Evolutionary conservation across 2,329 filamentous ascomycete species (phyloP).

Genomic region (Diaporthe nobilis): DNA sequence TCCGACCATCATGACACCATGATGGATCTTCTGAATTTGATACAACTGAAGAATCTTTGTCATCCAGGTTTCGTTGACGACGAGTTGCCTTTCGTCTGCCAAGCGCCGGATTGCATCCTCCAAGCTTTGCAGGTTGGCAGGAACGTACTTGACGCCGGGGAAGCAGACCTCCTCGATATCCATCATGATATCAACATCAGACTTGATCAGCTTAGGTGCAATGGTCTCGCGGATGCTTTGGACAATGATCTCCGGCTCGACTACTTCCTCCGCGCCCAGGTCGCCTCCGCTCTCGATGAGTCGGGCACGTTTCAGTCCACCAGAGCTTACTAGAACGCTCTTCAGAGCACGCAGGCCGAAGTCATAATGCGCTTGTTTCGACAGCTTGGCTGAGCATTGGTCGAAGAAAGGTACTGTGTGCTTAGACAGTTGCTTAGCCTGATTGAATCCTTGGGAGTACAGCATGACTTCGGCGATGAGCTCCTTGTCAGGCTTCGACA

Average conservation of each 20-base stretch:
- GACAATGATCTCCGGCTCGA: conserved; percentile 97
- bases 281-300: conserved; percentile 71
- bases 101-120: conserved; percentile 86
- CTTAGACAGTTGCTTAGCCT: conserved; percentile 93
- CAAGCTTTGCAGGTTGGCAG: conserved; percentile 85
- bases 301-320: conserved; percentile 90
- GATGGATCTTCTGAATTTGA: conserved; percentile 97
- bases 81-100: conserved; percentile 86
- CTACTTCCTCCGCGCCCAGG: conserved; percentile 76
- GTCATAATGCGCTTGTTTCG: conserved; percentile 98
- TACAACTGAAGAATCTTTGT: conserved; percentile 97
- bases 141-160: conserved; percentile 92
- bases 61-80: conserved; percentile 96
- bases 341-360: conserved; percentile 98
- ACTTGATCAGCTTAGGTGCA: conserved; percentile 94
- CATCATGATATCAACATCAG: conserved; percentile 90
- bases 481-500: conserved; percentile 99
- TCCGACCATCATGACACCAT: conserved; percentile 99
- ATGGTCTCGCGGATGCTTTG: conserved; percentile 99
- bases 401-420: conserved; percentile 99
- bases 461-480: conserved; percentile 99
- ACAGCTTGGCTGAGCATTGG: conserved; percentile 83
- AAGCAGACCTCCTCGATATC: conserved; percentile 88
- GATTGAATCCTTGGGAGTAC: conserved; percentile 98
- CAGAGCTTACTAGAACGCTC: conserved; percentile 98